phyloP scores from a whole-genome alignment of 2,329 filamentous ascomycete genomes.

The Knufia fluminis region DNA sequence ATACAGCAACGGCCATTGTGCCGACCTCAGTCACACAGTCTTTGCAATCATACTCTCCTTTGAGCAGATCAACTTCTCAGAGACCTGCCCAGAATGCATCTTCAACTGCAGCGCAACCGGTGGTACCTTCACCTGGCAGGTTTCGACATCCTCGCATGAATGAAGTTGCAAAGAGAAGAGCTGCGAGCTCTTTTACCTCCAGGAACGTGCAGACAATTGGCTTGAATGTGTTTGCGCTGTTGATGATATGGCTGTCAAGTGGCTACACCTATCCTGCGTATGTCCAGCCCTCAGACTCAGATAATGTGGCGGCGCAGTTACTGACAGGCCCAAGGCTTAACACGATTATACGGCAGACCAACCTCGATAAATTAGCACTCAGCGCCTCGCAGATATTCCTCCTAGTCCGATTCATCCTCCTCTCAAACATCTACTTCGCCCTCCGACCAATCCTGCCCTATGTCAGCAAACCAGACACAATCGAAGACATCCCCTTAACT shows the following conservation, averaged over 20 bases:
- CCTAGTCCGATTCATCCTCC: conserved; percentile 51
- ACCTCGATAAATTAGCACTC: conserved; percentile 30
- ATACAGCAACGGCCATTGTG: conserved; percentile 6
- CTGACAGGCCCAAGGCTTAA: conserved; percentile 27
- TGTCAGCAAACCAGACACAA: conserved; percentile 61
- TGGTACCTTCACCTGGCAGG: conserved; percentile 51
- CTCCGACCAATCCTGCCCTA: conserved; percentile 53
- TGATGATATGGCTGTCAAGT: conserved; percentile 38
- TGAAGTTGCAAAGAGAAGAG: conserved; percentile 75
- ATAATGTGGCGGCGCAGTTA: conserved; percentile 14
- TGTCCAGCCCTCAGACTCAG: conserved; percentile 3
- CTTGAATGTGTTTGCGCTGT: conserved; percentile 54
- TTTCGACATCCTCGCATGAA: conserved; percentile 86
- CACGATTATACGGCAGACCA: conserved; percentile 25
- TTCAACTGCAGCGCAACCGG: not conserved
- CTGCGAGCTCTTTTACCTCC: conserved; percentile 68
- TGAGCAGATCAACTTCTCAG: not conserved
- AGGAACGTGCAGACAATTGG: conserved; percentile 62
- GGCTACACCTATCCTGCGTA: conserved; percentile 17
- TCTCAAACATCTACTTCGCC: conserved; percentile 63
- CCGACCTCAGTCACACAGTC: not conserved
- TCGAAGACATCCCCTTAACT: conserved; percentile 83
- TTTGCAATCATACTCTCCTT: not conserved
- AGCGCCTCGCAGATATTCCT: conserved; percentile 40
- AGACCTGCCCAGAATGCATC: conserved; percentile 1